Evolutionary conservation across 352 stramenopile genomes (phyloP), one percentile per base, ranked within the genome.

Genomic region (Pythium sukuiense): DNA sequence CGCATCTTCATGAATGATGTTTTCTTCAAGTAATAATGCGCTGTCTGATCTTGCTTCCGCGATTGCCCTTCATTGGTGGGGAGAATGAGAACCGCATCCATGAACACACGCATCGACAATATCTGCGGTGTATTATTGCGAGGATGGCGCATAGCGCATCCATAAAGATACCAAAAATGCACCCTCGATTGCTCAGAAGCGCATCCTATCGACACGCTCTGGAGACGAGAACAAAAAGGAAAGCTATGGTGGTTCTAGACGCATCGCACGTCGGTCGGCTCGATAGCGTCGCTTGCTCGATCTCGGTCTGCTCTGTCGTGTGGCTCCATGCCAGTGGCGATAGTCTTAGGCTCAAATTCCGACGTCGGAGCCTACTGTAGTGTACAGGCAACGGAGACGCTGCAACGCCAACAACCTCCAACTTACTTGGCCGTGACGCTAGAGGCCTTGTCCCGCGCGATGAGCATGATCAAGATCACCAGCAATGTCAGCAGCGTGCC

Each of bases 401-500:
- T 24, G 43, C 43, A 52, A 33, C 16, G 43, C 26, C 16, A 29
- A 3, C 11, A 39, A 62, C 24, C 30, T 26, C 18, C 43, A 6
- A 27, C 4, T 57, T 55, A 69, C 33, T 67, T 63, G 35, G 55
- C 54, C 30, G 50, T 29, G n/a, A 59, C 63, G 8, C n/a, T 26
- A 3, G 76, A 74, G 26, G 74, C 79, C 66, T 87, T 69, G 54
- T 74, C 81, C 26, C 74, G 74, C 55, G 83, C 81, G 37, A 93
- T 89, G 29, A 92, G 73, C 59, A 93, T 70, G 70, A 93, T 71
- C 69, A 95, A 80, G 67, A 93, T 83, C 61, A 95, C 64, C 35
- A 95, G 73, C 61, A 94, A 69, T 61, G 89, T 79, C 16, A 80
- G 69, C 2, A 95, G 70, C 32, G 83, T 77, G 39, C 72, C 75